phyloP scores from a whole-genome alignment of 2,329 filamentous ascomycete species.

The Leptographium lundbergii region DNA sequence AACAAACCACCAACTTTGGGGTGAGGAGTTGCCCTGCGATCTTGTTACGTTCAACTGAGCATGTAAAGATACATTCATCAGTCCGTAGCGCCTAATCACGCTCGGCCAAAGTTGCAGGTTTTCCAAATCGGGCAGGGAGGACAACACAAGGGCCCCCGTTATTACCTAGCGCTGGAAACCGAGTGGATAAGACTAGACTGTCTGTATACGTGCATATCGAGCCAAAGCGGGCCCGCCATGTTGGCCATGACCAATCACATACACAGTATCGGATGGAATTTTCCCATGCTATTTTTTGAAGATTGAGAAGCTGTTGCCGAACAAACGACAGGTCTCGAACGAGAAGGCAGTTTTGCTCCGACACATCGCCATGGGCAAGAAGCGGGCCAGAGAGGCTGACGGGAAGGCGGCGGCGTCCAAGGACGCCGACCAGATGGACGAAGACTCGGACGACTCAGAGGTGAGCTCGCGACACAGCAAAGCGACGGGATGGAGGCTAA shows the following conservation, averaged over 20 bases:
- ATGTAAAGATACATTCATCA: too few relatives aligned
- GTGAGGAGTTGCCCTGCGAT: too few relatives aligned
- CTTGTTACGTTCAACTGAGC: too few relatives aligned
- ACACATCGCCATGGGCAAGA: slow-evolving; percentile 20
- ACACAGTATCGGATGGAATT: not conserved
- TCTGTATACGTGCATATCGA: not conserved
- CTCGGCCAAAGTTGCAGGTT: not conserved
- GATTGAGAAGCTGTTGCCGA: not conserved
- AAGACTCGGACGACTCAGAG: slow-evolving; percentile 41
- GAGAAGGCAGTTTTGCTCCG: not conserved
- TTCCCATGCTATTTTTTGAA: not conserved
- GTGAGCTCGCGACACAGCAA: not conserved
- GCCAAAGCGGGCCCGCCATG: not conserved
- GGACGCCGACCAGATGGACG: slow-evolving; percentile 23
- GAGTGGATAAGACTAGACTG: not conserved
- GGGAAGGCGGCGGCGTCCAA: slow-evolving; percentile 14
- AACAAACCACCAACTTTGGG: too few relatives aligned
- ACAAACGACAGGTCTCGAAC: not conserved
- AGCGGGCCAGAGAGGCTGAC: slow-evolving; percentile 23
- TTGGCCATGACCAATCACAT: not conserved
- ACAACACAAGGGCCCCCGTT: too few relatives aligned
- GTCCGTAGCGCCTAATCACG: not conserved
- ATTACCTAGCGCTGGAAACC: not conserved
- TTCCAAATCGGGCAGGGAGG: not conserved
- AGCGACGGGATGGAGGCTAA: slow-evolving; percentile 7